Percentiles rank a stretch among this genome's conserved stretches.
Conservation (phyloP, 2,329 filamentous ascomycete species). For the Macroventuria anomochaeta region DNA sequence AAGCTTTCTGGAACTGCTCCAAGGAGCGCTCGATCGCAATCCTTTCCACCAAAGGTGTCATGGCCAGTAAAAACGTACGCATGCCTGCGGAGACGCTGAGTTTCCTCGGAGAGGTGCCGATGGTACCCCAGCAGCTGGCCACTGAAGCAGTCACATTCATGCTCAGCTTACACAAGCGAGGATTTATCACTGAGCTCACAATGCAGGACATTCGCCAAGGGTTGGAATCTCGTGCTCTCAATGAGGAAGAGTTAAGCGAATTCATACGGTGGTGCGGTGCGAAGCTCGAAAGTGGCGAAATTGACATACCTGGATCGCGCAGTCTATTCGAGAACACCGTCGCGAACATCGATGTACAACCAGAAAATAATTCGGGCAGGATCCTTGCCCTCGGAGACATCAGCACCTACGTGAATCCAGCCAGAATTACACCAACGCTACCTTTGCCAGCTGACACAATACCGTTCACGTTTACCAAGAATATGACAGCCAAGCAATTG, state of each 20-base stretch:
- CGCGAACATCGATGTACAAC: slow-evolving; percentile 64
- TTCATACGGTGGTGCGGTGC: slow-evolving; percentile 85
- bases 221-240: slow-evolving; percentile 80
- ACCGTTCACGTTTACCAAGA: slow-evolving; percentile 80
- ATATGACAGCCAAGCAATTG: slow-evolving; percentile 70
- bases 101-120: slow-evolving; percentile 88
- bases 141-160: slow-evolving; percentile 74
- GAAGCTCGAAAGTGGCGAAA: slow-evolving; percentile 73
- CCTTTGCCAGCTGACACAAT: slow-evolving; percentile 83
- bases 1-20: slow-evolving; percentile 94
- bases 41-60: slow-evolving; percentile 84
- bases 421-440: slow-evolving; percentile 79
- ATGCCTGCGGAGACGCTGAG: slow-evolving; percentile 72
- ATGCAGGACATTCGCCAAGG: slow-evolving; percentile 85
- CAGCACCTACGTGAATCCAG: slow-evolving; percentile 74
- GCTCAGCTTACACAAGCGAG: slow-evolving; percentile 79
- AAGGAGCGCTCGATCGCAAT: slow-evolving; percentile 79
- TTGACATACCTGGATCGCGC: slow-evolving; percentile 71
- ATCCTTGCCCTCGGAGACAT: slow-evolving; percentile 81
- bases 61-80: slow-evolving; percentile 83
- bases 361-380: slow-evolving; percentile 64
- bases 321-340: slow-evolving; percentile 80
- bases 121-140: slow-evolving; percentile 78
- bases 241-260: slow-evolving; percentile 76
- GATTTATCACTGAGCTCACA: slow-evolving; percentile 85